phyloP scores from a whole-genome alignment of 345 rosid species.

The Brassica juncea region DNA sequence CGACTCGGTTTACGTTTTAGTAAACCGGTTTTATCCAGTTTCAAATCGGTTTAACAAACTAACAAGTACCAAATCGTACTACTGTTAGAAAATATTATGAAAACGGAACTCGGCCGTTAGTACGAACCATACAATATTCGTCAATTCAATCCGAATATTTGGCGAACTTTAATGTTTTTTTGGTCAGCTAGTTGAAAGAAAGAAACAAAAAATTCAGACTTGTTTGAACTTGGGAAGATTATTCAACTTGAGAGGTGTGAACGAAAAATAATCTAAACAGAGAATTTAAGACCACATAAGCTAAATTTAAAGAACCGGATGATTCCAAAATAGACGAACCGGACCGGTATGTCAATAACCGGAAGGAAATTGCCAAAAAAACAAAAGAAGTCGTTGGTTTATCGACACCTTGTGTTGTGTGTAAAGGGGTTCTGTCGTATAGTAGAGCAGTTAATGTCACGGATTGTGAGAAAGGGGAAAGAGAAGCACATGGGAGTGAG shows the following conservation, averaged over 20 bases:
- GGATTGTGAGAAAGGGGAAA: constrained; percentile 16
- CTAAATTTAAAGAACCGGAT: too few species aligned
- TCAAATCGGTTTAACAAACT: not conserved
- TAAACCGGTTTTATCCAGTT: not conserved
- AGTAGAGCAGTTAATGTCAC: constrained; percentile 28
- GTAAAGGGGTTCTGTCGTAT: constrained; percentile 15
- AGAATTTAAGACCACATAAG: constrained; percentile 27
- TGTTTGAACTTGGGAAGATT: not conserved
- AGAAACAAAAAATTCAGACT: not conserved
- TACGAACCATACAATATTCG: not conserved
- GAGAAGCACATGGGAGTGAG: constrained; percentile 39
- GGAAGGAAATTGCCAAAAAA: not conserved
- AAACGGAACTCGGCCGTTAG: not conserved
- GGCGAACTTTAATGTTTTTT: not conserved
- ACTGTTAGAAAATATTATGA: not conserved
- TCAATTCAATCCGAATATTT: not conserved
- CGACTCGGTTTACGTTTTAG: constrained; percentile 24
- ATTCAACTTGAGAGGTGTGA: constrained; percentile 12
- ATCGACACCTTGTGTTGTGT: constrained; percentile 14
- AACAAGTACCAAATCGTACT: constrained; percentile 8
- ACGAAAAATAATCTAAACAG: constrained; percentile 14
- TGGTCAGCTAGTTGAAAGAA: not conserved
- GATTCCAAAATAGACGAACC: not conserved
- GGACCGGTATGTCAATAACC: constrained; percentile 19
- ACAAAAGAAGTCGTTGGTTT: constrained; percentile 21